These are phyloP conservation scores for Alternaria burnsii DNA, from an alignment of 2,329 filamentous ascomycete species.

Conservation along the genomic window DNA sequence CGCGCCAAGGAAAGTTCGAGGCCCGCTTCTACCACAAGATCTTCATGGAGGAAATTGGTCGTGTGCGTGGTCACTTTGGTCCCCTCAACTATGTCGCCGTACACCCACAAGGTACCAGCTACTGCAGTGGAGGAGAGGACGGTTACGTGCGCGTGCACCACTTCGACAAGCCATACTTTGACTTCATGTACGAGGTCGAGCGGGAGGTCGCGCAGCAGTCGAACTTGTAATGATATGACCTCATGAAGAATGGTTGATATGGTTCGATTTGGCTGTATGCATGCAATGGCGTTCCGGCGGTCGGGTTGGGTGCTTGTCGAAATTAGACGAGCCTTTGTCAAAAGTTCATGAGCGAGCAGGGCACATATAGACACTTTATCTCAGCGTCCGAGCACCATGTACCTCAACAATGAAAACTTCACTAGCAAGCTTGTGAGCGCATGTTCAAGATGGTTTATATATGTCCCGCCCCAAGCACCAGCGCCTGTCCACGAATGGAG, in stretches of 20 bases:
- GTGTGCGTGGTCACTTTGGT: constrained; percentile 96
- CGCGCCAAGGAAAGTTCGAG: constrained; percentile 98
- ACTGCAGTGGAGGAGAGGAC: constrained; percentile 96
- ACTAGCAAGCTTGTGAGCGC: background rate
- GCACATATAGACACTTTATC: constrained; percentile 9
- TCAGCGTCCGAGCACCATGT: constrained; percentile 9
- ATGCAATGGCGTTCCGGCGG: constrained; percentile 50
- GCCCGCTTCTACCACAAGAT: constrained; percentile 99
- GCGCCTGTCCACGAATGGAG: constrained; percentile 26
- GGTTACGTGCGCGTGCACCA: constrained; percentile 98
- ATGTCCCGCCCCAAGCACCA: constrained; percentile 32
- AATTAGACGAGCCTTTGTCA: constrained; percentile 19
- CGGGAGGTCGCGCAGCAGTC: constrained; percentile 66
- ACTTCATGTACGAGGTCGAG: constrained; percentile 99
- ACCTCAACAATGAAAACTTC: constrained; percentile 17
- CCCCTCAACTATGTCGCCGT: constrained; percentile 95
- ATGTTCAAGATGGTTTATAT: background rate
- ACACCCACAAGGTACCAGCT: constrained; percentile 88
- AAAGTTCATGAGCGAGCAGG: constrained; percentile 21
- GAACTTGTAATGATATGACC: constrained; percentile 42
- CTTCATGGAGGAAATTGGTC: constrained; percentile 97
- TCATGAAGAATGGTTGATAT: constrained; percentile 29
- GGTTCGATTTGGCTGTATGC: constrained; percentile 38
- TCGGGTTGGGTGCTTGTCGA: constrained; percentile 25
- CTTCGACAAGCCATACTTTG: constrained; percentile 98